Conservation (phyloP, 2,329 filamentous ascomycete species). For the Nemania sp. region DNA sequence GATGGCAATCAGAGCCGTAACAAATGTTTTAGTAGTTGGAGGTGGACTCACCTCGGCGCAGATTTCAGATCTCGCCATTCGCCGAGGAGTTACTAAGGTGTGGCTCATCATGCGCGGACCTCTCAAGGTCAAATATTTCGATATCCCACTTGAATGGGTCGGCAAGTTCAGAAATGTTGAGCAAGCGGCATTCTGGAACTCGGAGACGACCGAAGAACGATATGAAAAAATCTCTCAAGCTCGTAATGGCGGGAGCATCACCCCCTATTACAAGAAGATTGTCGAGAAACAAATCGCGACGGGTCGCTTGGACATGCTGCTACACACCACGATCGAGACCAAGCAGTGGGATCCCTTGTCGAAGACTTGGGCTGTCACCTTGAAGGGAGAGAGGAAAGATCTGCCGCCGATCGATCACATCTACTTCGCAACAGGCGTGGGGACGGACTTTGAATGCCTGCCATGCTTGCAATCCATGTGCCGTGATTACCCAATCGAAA, state of each 20-base stretch:
- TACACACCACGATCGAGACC: constrained; percentile 58
- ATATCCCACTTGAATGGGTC: constrained; percentile 77
- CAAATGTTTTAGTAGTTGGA: constrained; percentile 70
- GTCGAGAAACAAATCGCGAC: constrained; percentile 61
- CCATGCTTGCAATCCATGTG: constrained; percentile 64
- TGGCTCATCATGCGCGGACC: constrained; percentile 69
- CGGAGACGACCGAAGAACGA: constrained; percentile 70
- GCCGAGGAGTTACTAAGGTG: constrained; percentile 66
- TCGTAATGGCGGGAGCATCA: constrained; percentile 76
- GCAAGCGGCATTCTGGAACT: constrained; percentile 76
- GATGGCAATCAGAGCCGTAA: constrained; percentile 53
- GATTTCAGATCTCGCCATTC: constrained; percentile 67
- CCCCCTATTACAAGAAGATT: constrained; percentile 67
- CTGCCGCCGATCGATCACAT: constrained; percentile 66
- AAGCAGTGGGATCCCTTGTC: constrained; percentile 52
- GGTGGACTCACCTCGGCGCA: constrained; percentile 79
- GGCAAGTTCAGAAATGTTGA: constrained; percentile 80
- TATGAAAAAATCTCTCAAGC: constrained; percentile 67
- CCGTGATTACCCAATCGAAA: constrained; percentile 61
- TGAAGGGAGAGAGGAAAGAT: constrained; percentile 49
- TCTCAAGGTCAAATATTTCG: constrained; percentile 71
- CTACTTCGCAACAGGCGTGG: constrained; percentile 75
- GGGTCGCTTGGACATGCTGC: constrained; percentile 58
- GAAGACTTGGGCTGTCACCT: constrained; percentile 48
- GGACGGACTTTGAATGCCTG: constrained; percentile 63